Base-by-base conservation (phyloP, 2,329 filamentous ascomycete species). In the Coniochaeta prunicola region DNA sequence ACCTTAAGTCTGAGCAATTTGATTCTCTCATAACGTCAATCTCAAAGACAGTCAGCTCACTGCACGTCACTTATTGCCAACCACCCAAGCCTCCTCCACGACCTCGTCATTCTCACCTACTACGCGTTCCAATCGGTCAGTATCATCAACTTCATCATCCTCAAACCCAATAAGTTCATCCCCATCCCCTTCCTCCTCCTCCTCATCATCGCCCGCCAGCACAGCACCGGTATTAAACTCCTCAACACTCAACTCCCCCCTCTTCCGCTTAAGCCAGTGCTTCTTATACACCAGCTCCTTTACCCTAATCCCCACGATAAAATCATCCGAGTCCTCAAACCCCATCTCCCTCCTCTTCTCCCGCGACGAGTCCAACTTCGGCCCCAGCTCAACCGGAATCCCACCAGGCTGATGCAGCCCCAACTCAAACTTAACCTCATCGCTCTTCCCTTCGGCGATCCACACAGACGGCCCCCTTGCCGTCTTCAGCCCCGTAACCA, bases 401-500 rank as follows among this genome's bases (percentile, higher is more conserved):
- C 53, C 31, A 26, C 58, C 53, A 34, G 12, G n/a, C n/a, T 38
- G 19, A 30, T 38, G 26, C 12, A 38, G 38, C 38, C 42, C 58
- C 10, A 59, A 12, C 34, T 33, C 38, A 15, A 50, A 34, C n/a
- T 34, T 28, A 8, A 26, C 58, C 21, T 36, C 48, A 12, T 10
- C 24, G 4, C 36, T 50, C 38, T 26, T 31, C 10, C 34, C 40
- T 3, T 10, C 24, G 9, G 34, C 30, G 2, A 4, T 56, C 38
- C 33, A 34, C 38, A 59, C 53, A 10, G 26, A 26, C 17, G 55
- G 33, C 2, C 58, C 58, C 10, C 58, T 6, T 17, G 58, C 58
- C 4, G 56, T 38, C 30, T 59, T 59, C 8, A 59, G 53, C 1
- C 53, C 58, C 1, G 53, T 56, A 19, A 59, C 48, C 58, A 59